Base-by-base conservation (phyloP, 2,329 filamentous ascomycete genomes). In the Xylariomycetidae sp. region DNA sequence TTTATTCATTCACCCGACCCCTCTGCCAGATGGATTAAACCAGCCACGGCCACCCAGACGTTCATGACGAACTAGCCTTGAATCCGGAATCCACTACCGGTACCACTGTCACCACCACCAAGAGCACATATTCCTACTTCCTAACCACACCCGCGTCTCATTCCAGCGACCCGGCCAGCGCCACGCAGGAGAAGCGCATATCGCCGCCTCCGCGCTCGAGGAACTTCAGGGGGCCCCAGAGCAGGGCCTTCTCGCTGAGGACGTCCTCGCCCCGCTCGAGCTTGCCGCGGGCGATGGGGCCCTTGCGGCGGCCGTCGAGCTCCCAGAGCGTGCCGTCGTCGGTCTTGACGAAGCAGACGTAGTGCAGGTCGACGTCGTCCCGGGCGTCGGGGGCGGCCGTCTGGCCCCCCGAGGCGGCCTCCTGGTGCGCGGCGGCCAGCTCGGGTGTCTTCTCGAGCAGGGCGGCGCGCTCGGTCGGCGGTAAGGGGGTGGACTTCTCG, bases 301-400 rank as follows among this genome's bases (percentile, higher is more conserved):
- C 76, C 57, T 76, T 78, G 36, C 71, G 54, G 31, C 74, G 62
- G 3, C 75, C 75, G 47, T 80, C 75, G 9, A 80, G 66, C 64
- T 80, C 75, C 72, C 74, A 79, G 23, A 79, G 51, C 10, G 57
- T 74, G 35, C 82, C 82, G 57, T 85, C 79, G 32, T 48, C 63
- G 19, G 69, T 69, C 67, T 89, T 92, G 33, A 92, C 85, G 61
- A 97, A 98, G 54, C 87, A 92, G 29, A 97, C 90, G 58, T 94
- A 97, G 66, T 98, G 92, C 49, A 96, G 69, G 55, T 96, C 90
- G n/a, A 95, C 72, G 47, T 83, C 76, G 50, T 86, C 85, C n/a
- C 80, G 74, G 7, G 88, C 87, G 34, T 74, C 65, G 0, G 92
- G 90, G 2, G 89, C 86, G 10, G 70, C 55, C 1, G 88, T 94